Base-by-base conservation (phyloP, 2,329 filamentous ascomycete species). In the Colletotrichum lini region DNA sequence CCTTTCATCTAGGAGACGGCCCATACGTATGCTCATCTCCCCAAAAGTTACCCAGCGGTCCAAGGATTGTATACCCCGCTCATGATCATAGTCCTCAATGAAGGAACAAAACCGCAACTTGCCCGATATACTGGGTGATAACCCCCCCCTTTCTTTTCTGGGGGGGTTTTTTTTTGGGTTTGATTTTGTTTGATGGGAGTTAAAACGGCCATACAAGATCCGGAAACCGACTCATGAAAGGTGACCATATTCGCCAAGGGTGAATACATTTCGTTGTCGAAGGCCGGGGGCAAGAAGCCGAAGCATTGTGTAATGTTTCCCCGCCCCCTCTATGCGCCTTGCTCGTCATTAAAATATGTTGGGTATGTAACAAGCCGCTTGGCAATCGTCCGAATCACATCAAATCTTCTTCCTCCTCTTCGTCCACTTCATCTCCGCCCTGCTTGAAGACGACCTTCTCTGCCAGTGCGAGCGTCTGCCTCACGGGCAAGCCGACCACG, bases 401-500 rank as follows among this genome's bases (percentile, higher is more conserved):
- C 45, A 62, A 23, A 40, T 62, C 80, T 5, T 82, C 85, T n/a
- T 82, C 84, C 23, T 83, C 85, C 18, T 84, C 83, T 15, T 83
- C 85, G 21, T 82, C 84, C 49, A 82, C 84, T 66, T 91, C 89
- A 54, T 90, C 89, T 77, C 91, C 89, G 64, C 91, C 88, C 77
- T 94, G 94, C 74, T 89, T 90, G 76, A 92, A 91, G 74, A 98
- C 86, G n/a, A 95, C 93, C 85, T 92, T 94, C 84, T 98, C 96
- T 71, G 97, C 96, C 77, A 98, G 81, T 79, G 90, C 90, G 80
- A 99, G 79, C 15, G 91, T 93, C 75, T 89, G 88, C 76, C 94
- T 89, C 74, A 98, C 86, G 9, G 96, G 96, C 80, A 99, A 80
- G 0, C 96, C 96, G 38, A 99, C 91, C 1, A 98, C 96, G 81